Percentiles rank a stretch among this genome's conserved stretches.
phyloP scores from a whole-genome alignment of 768 basidiomycete genomes.

The Tylopilus felleus region DNA sequence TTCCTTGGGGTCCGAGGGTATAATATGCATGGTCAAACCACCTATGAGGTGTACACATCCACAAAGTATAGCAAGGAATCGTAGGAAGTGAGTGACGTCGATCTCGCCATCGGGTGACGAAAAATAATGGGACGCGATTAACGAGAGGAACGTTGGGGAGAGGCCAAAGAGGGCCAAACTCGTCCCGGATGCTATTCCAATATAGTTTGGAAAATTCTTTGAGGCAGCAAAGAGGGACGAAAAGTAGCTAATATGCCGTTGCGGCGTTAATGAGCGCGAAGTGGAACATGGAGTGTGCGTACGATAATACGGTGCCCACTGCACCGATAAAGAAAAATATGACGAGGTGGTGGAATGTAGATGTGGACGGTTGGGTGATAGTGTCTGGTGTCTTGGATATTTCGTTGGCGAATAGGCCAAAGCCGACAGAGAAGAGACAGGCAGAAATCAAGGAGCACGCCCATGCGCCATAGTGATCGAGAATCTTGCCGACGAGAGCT shows the following conservation, averaged over 20 bases:
- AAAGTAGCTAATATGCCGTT: constrained; percentile 47
- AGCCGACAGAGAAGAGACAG: constrained; percentile 55
- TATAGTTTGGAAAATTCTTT: constrained; percentile 60
- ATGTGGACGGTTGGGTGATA: constrained; percentile 35
- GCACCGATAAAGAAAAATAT: constrained; percentile 62
- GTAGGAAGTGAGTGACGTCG: constrained; percentile 49
- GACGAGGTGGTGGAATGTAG: constrained; percentile 51
- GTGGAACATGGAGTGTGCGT: constrained; percentile 27
- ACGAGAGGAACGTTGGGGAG: constrained; percentile 71
- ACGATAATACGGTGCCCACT: constrained; percentile 73
- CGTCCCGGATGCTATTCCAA: constrained; percentile 62
- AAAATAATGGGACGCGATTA: constrained; percentile 62
- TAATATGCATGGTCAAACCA: constrained; percentile 39
- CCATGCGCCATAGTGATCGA: constrained; percentile 68
- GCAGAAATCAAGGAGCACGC: constrained; percentile 62
- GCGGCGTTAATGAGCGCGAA: background rate
- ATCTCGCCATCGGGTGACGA: constrained; percentile 42
- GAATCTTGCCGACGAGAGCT: constrained; percentile 61
- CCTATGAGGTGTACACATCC: constrained; percentile 54
- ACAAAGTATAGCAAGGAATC: constrained; percentile 54
- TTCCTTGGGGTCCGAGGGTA: constrained; percentile 11
- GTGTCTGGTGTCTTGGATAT: constrained; percentile 45
- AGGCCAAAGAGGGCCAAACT: constrained; percentile 78
- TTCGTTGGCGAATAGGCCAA: constrained; percentile 59
- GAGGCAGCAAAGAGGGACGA: constrained; percentile 75